Base-by-base conservation (phyloP, 2,329 filamentous ascomycete species). In the Exophiala sp. region DNA sequence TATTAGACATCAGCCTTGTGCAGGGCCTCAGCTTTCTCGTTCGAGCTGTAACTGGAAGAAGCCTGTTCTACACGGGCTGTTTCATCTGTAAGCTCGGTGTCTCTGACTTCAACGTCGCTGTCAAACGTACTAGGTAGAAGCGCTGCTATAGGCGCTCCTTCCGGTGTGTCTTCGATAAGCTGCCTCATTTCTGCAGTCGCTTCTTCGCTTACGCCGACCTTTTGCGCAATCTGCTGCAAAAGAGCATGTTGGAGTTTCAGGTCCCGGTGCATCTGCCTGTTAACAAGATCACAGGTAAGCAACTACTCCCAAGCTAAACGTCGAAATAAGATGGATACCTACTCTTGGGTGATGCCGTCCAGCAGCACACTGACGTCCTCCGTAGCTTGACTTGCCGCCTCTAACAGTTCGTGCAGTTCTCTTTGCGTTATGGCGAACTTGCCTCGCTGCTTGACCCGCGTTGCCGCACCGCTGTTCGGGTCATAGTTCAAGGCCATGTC, bases 261-360 rank as follows among this genome's bases (percentile, higher is more conserved):
- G 12, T 50, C 47, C 5, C 47, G 47, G 38, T 50, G 47, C 47
- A 50, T 50, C 20, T 50, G 47, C 38, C 46, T 49, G 24, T 39
- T 24, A 43, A 16, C 40, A 21, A 42, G 18, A 29, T 5, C 2
- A 3, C 11, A 43, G n/a, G 40, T 43, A 24, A 49, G 34, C 38
- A 24, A 3, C 3, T 4, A 29, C 20, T 7, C 16, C 3, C 44
- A 32, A 7, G 32, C 34, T 9, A 38, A 24, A 47, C 29, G 20
- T 38, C 45, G 29, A 6, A 49, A 36, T n/a, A 21, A 16, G 32
- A 47, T 11, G 24, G 36, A 12, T 18, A 49, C 46, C 9, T 39
- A 49, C 47, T 50, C 47, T 38, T 50, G 47, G 5, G 47, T 50
- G n/a, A 50, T 50, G 10, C 47, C 47, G 29, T 50, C 47, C 38